Percentiles rank a stretch among this genome's conserved stretches.
These are phyloP conservation scores for Fusarium veterinarium DNA, from an alignment of 2,329 filamentous ascomycete genomes.

Conservation along the genomic window DNA sequence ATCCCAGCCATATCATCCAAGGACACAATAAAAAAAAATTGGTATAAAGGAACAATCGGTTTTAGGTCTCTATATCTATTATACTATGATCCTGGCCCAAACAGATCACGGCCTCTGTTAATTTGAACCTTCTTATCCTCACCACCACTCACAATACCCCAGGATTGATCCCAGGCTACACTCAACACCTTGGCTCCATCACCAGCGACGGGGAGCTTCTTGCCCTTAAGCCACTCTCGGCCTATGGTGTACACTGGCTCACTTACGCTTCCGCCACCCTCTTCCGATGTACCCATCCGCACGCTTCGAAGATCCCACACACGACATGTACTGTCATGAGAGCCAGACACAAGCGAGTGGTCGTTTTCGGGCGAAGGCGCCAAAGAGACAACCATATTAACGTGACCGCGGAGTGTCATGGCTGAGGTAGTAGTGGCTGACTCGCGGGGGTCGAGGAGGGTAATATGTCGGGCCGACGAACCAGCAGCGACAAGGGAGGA, in stretches of 20 bases:
- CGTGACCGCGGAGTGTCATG: constrained; percentile 92
- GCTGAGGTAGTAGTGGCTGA: constrained; percentile 80
- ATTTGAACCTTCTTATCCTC: constrained; percentile 97
- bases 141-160: constrained; percentile 90
- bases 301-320: constrained; percentile 92
- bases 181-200: constrained; percentile 92
- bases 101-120: constrained; percentile 73
- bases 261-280: constrained; percentile 73
- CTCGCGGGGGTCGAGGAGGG: constrained; percentile 89
- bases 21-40: constrained; percentile 2
- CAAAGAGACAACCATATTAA: constrained; percentile 73
- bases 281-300: constrained; percentile 67
- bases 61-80: constrained; percentile 22
- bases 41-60: constrained; percentile 28
- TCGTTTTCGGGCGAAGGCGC: constrained; percentile 70
- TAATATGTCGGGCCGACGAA: constrained; percentile 87
- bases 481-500: constrained; percentile 75
- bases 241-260: constrained; percentile 81
- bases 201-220: constrained; percentile 74
- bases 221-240: constrained; percentile 75
- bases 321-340: constrained; percentile 90
- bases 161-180: constrained; percentile 84
- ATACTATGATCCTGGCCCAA: constrained; percentile 53
- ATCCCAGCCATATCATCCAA: background rate
- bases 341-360: constrained; percentile 88